Evolutionary conservation across 192 early-diverging fungal species (phyloP).

Genomic region (Backusella tuberculispora): DNA sequence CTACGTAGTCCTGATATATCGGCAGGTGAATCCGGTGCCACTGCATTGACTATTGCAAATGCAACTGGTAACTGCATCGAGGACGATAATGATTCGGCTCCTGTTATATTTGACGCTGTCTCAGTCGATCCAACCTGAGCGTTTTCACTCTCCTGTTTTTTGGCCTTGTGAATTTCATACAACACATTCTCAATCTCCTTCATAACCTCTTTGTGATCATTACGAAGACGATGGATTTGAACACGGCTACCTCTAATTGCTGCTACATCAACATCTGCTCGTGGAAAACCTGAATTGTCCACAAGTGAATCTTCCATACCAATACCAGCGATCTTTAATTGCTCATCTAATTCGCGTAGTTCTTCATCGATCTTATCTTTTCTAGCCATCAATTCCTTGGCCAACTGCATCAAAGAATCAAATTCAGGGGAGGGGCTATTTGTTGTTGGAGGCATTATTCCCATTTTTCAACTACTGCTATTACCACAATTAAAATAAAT

Average conservation of each 20-base stretch:
- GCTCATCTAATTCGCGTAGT: constrained; percentile 43
- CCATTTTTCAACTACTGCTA: constrained; percentile 7
- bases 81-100: not conserved
- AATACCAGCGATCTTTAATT: constrained; percentile 45
- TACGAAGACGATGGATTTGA: constrained; percentile 37
- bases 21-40: constrained; percentile 63
- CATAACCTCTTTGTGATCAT: constrained; percentile 59
- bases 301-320: constrained; percentile 52
- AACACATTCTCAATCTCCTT: constrained; percentile 50
- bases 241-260: constrained; percentile 48
- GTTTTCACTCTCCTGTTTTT: constrained; percentile 17
- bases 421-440: not conserved
- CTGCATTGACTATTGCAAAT: constrained; percentile 58
- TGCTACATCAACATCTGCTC: constrained; percentile 57
- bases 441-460: constrained; percentile 9
- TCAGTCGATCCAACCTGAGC: not conserved
- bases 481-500: not conserved
- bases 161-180: constrained; percentile 49
- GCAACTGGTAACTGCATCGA: constrained; percentile 24
- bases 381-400: constrained; percentile 49
- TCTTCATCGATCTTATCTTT: constrained; percentile 53
- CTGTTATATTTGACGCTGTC: not conserved
- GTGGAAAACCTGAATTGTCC: constrained; percentile 53
- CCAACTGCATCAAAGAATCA: constrained; percentile 24
- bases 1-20: constrained; percentile 50